These are phyloP conservation scores for Elongisporangium anandrum DNA, from an alignment of 352 stramenopile genomes.

Conservation along the genomic window DNA sequence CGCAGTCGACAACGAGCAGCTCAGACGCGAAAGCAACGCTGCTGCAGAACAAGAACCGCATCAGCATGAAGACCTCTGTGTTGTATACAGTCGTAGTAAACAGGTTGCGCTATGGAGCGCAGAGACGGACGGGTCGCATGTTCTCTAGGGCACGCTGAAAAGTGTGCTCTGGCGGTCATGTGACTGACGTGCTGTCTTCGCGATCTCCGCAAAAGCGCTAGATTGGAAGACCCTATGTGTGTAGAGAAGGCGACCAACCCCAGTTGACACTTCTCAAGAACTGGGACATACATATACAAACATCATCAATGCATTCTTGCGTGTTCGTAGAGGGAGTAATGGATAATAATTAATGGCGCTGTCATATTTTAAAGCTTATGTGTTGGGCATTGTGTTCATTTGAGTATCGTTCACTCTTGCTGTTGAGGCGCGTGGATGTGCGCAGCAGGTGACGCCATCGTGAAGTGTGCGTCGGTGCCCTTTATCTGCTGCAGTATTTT, in stretches of 20 bases:
- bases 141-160: neutral
- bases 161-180: neutral
- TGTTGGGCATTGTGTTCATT: neutral
- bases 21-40: neutral
- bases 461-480: constrained; percentile 34
- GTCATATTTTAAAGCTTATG: neutral
- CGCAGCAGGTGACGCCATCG: constrained; percentile 14
- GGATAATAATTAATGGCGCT: neutral
- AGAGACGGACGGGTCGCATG: neutral
- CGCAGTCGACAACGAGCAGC: neutral
- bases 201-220: neutral
- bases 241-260: constrained; percentile 62
- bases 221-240: constrained; percentile 57
- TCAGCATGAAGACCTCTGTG: neutral
- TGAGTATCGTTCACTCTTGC: neutral
- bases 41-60: neutral
- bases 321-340: neutral
- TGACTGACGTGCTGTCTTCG: neutral
- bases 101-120: neutral
- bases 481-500: constrained; percentile 79
- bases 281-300: constrained; percentile 55
- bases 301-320: constrained; percentile 3
- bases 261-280: constrained; percentile 76
- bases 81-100: neutral
- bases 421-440: neutral